Evolutionary conservation across 352 stramenopile genomes (phyloP).

Genomic region (Phytophthora sansomeana): DNA sequence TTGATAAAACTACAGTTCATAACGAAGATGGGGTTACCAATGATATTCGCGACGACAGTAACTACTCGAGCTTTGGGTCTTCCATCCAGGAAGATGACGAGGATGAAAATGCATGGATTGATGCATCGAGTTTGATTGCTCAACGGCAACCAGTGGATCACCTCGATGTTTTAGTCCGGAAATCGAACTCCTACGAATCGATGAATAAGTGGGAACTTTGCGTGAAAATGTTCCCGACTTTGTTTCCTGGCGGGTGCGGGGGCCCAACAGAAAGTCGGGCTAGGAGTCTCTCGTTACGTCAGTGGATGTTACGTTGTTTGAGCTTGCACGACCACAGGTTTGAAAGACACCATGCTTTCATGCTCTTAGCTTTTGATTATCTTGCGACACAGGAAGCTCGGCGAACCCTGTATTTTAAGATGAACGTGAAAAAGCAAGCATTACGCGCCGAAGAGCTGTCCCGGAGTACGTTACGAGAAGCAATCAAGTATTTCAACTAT

Average conservation of each 20-base stretch:
- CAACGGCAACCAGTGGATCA: too few relatives aligned
- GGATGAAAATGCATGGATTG: slow-evolving; percentile 7
- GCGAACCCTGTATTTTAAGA: slow-evolving; percentile 26
- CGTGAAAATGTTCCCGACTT: too few relatives aligned
- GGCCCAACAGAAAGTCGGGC: too few relatives aligned
- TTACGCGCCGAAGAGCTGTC: slow-evolving; percentile 5
- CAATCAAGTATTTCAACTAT: slow-evolving; percentile 19
- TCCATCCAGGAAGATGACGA: background rate
- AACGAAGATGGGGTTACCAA: background rate
- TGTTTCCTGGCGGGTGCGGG: too few relatives aligned
- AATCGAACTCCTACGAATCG: too few relatives aligned
- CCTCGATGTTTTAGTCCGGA: too few relatives aligned
- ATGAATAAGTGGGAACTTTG: too few relatives aligned
- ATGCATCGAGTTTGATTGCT: slow-evolving; percentile 3
- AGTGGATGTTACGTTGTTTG: too few relatives aligned
- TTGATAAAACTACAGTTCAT: background rate
- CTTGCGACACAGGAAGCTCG: slow-evolving; percentile 8
- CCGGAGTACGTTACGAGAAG: background rate
- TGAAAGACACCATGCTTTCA: too few relatives aligned
- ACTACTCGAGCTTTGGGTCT: slow-evolving; percentile 7
- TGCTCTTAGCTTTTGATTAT: too few relatives aligned
- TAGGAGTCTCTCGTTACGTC: too few relatives aligned
- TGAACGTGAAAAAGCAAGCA: slow-evolving; percentile 14
- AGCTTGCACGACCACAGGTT: too few relatives aligned
- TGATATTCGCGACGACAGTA: slow-evolving; percentile 1